Evolutionary conservation across 1,139 yeast genomes (phyloP).

Genomic region (Sugiyamaella pinicola): DNA sequence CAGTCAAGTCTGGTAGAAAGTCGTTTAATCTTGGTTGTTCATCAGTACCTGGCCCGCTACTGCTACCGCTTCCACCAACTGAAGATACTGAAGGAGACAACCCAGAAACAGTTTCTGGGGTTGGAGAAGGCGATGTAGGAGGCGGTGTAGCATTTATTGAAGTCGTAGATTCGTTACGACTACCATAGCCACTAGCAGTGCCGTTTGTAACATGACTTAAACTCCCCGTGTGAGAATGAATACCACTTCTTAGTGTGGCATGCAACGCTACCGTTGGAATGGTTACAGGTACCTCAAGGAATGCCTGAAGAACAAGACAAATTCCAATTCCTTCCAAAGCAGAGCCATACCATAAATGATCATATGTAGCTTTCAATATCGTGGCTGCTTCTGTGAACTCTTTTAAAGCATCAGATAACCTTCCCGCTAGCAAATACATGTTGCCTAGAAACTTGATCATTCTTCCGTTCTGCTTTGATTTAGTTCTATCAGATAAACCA

Average conservation of each 20-base stretch:
- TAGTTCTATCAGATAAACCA: constrained; percentile 53
- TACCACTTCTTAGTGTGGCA: constrained; percentile 29
- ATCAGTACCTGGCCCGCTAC: constrained; percentile 9
- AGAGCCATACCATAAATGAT: constrained; percentile 84
- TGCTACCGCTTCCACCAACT: not conserved
- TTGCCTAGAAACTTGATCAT: constrained; percentile 75
- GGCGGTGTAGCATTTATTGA: constrained; percentile 15
- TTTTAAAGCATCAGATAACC: constrained; percentile 66
- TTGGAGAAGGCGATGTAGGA: constrained; percentile 12
- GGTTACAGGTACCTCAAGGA: constrained; percentile 59
- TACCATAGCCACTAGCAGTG: constrained; percentile 10
- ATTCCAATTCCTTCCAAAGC: constrained; percentile 80
- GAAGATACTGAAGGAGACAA: not conserved
- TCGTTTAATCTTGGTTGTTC: constrained; percentile 45
- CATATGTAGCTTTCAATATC: constrained; percentile 63
- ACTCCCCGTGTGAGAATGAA: constrained; percentile 5
- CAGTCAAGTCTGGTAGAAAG: constrained; percentile 53
- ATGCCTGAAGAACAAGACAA: constrained; percentile 62
- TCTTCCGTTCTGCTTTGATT: constrained; percentile 66
- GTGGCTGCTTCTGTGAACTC: constrained; percentile 73
- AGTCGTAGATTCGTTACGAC: constrained; percentile 10
- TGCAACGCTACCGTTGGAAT: constrained; percentile 54
- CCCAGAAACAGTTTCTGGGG: constrained; percentile 2
- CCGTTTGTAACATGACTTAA: constrained; percentile 7
- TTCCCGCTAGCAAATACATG: constrained; percentile 77